Conservation (phyloP, 768 basidiomycete genomes). For the Suillus paluster region DNA sequence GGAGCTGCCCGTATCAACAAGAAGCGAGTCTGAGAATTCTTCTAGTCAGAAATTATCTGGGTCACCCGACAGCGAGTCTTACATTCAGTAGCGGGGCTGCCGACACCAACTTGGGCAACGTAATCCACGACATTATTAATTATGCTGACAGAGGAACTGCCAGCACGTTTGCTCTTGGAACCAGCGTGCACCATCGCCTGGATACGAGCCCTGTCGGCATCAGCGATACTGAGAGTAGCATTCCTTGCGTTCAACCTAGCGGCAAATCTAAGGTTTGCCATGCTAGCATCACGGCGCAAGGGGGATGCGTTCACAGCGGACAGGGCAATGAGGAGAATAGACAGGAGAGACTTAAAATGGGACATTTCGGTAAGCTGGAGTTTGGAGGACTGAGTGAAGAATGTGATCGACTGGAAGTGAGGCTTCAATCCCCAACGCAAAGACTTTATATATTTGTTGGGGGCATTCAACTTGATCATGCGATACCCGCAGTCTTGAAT, state of each 20-base stretch:
- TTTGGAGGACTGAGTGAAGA: neutral
- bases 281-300: constrained; percentile 4
- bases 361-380: constrained; percentile 21
- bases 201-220: constrained; percentile 26
- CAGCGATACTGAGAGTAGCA: constrained; percentile 12
- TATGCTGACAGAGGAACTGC: constrained; percentile 9
- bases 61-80: neutral
- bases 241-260: constrained; percentile 16
- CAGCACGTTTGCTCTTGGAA: constrained; percentile 13
- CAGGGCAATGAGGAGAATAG: constrained; percentile 18
- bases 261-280: constrained; percentile 16
- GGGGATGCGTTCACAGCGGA: constrained; percentile 20
- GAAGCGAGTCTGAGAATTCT: constrained; percentile 24
- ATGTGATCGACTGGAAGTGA: constrained; percentile 9
- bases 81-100: constrained; percentile 33
- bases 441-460: constrained; percentile 6
- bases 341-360: constrained; percentile 13
- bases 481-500: neutral
- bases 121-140: constrained; percentile 28
- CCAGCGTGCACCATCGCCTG: constrained; percentile 11
- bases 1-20: constrained; percentile 38
- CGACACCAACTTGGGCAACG: constrained; percentile 30
- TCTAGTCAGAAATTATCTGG: neutral
- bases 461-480: neutral
- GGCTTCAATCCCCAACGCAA: neutral